Evolutionary conservation across 2,329 filamentous ascomycete species (phyloP), one percentile per base, ranked within the genome.

Genomic region (Cercospora beticola): DNA sequence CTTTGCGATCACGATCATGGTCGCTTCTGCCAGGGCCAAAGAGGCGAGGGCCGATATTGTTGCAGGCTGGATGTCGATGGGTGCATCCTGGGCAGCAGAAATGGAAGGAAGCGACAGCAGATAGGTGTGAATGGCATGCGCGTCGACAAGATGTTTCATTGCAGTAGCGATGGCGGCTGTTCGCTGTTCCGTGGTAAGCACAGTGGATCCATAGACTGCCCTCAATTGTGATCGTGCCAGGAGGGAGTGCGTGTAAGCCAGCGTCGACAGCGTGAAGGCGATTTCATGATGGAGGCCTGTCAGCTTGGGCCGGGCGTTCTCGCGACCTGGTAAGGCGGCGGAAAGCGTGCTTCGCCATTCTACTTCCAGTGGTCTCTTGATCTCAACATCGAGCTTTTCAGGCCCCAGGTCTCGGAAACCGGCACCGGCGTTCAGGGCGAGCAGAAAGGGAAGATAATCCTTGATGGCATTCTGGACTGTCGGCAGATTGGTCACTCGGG

Each of bases 1-100:
- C 75, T 98, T 98, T 61, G 97, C 80, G 0, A 98, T 93, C 0
- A 93, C 93, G 1, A 97, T 86, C 1, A 98, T 85, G 0, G 94
- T 97, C 0, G 94, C 94, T 80, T 97, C 94, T 1, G 94, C 93
- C 33, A 95, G 84, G 0, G 92, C 89, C 3, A 97, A 84, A 10
- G 85, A 86, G 3, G 82, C 82, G 62, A 85, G 74, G 16, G 83
- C 83, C 12, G 79, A 80, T 49, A 82, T 77, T 40, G 82, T 81
- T 3, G 82, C 76, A 3, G 80, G 76, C 7, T 82, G 79, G 12
- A 83, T 82, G 66, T 85, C 83, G 7, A 76, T 64, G 68, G 73
- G 77, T 60, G 69, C 76, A 70, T 79, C 78, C 76, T 70, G 79
- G 71, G 65, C 49, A 84, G 65, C 87, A 82, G 31, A 88, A 86